phyloP scores from a whole-genome alignment of 2,329 filamentous ascomycete genomes.

The Claviceps africana region DNA sequence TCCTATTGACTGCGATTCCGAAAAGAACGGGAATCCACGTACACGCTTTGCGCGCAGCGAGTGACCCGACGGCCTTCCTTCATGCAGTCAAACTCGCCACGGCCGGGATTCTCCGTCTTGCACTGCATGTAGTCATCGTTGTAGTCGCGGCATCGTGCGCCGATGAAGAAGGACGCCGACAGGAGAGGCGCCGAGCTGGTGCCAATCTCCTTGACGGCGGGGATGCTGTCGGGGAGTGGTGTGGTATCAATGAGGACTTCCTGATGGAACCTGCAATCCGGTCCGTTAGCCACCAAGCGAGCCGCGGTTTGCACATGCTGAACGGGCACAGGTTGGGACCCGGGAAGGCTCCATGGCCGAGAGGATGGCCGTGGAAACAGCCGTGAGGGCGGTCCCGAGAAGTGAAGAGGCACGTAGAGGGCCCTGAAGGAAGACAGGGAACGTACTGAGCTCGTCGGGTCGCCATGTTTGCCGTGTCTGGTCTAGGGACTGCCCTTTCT shows the following conservation, averaged over 20 bases:
- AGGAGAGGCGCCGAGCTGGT: slow-evolving; percentile 83
- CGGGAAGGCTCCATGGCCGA: neutral
- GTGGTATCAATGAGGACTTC: slow-evolving; percentile 89
- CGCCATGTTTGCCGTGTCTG: slow-evolving; percentile 22
- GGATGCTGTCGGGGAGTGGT: slow-evolving; percentile 81
- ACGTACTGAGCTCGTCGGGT: slow-evolving; percentile 30
- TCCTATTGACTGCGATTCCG: neutral
- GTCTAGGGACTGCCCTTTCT: slow-evolving; percentile 15
- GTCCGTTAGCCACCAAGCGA: slow-evolving; percentile 11
- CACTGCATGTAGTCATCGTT: slow-evolving; percentile 99
- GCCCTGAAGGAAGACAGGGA: neutral
- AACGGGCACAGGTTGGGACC: neutral
- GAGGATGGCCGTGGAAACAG: too few species aligned
- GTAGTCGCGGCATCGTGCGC: slow-evolving; percentile 82
- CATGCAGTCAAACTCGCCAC: slow-evolving; percentile 86
- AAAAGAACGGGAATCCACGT: slow-evolving; percentile 28
- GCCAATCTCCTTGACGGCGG: slow-evolving; percentile 85
- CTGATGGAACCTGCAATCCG: slow-evolving; percentile 70
- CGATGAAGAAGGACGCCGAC: slow-evolving; percentile 92
- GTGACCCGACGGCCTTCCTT: slow-evolving; percentile 95
- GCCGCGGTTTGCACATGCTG: too few species aligned
- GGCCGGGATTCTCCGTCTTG: slow-evolving; percentile 86
- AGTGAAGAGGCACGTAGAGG: too few species aligned
- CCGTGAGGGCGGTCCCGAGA: too few species aligned
- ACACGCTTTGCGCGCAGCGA: slow-evolving; percentile 92